These are phyloP conservation scores for Leccinum colubrinum DNA, from an alignment of 1,284 basidiomycete genomes.

Conservation along the genomic window DNA sequence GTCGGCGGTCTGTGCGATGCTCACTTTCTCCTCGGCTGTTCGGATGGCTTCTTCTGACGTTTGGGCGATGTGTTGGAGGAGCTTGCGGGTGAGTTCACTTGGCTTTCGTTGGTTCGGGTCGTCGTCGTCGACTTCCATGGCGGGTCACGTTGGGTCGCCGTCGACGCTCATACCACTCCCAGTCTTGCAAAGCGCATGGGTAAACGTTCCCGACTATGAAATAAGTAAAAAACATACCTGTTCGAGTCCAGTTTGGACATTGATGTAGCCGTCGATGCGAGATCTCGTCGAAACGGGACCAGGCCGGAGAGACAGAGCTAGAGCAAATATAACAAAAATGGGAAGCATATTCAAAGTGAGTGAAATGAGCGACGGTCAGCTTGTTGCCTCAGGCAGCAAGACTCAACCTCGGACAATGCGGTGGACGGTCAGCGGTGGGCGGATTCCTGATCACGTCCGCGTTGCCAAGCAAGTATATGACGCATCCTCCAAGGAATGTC, in stretches of 20 bases:
- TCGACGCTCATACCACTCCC: conserved; percentile 31
- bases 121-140: conserved; percentile 8
- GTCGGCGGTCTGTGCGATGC: conserved; percentile 63
- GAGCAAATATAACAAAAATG: conserved; percentile 14
- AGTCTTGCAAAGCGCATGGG: conserved; percentile 58
- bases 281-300: conserved; percentile 6
- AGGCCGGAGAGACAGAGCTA: conserved; percentile 15
- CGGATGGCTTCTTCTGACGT: conserved; percentile 61
- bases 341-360: conserved; percentile 16
- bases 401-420: not conserved
- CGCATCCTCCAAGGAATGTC: too few species aligned
- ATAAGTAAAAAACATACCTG: conserved; percentile 62
- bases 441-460: too few species aligned
- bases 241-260: conserved; percentile 18
- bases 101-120: not conserved
- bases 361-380: conserved; percentile 15
- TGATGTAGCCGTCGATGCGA: conserved; percentile 1
- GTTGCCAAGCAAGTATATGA: too few species aligned
- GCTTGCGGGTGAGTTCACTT: conserved; percentile 41
- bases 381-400: conserved; percentile 14
- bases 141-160: not conserved
- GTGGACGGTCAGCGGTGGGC: not conserved
- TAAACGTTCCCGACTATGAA: conserved; percentile 69
- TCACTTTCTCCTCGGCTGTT: conserved; percentile 71
- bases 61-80: conserved; percentile 57